Evolutionary conservation across 2,329 filamentous ascomycete species (phyloP).

Genomic region (Monosporascus sp.): DNA sequence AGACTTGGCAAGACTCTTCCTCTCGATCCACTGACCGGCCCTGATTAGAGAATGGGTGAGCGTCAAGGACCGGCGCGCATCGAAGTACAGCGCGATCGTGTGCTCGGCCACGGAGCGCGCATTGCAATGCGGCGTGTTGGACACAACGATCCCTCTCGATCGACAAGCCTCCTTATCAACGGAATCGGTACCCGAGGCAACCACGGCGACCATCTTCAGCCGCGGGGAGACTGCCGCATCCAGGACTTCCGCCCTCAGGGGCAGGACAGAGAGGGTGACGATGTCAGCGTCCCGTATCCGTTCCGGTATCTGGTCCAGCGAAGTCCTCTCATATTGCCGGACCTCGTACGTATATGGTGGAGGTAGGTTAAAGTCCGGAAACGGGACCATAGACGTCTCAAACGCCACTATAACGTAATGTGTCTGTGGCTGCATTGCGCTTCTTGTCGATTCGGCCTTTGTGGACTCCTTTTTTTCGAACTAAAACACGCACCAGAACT

Average conservation of each 20-base stretch:
- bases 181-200: slow-evolving; percentile 32
- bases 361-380: slow-evolving; percentile 21
- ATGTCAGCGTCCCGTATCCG: slow-evolving; percentile 31
- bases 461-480: too few species aligned
- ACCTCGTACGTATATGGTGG: slow-evolving; percentile 26
- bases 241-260: slow-evolving; percentile 23
- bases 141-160: slow-evolving; percentile 26
- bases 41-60: slow-evolving; percentile 22
- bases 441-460: too few species aligned
- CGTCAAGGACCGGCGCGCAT: slow-evolving; percentile 29
- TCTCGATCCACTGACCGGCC: slow-evolving; percentile 21
- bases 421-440: slow-evolving; percentile 4
- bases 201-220: slow-evolving; percentile 27
- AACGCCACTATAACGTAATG: slow-evolving; percentile 30
- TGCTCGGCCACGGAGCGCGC: slow-evolving; percentile 37
- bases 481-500: too few species aligned
- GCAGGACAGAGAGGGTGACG: slow-evolving; percentile 27
- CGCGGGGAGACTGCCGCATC: slow-evolving; percentile 19
- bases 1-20: slow-evolving; percentile 16
- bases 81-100: slow-evolving; percentile 39
- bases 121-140: slow-evolving; percentile 32
- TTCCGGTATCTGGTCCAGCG: slow-evolving; percentile 18
- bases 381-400: slow-evolving; percentile 25
- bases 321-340: slow-evolving; percentile 20
- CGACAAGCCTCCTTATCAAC: slow-evolving; percentile 30